phyloP scores from a whole-genome alignment of 2,329 filamentous ascomycete species.

The Pyrenophora graminea region DNA sequence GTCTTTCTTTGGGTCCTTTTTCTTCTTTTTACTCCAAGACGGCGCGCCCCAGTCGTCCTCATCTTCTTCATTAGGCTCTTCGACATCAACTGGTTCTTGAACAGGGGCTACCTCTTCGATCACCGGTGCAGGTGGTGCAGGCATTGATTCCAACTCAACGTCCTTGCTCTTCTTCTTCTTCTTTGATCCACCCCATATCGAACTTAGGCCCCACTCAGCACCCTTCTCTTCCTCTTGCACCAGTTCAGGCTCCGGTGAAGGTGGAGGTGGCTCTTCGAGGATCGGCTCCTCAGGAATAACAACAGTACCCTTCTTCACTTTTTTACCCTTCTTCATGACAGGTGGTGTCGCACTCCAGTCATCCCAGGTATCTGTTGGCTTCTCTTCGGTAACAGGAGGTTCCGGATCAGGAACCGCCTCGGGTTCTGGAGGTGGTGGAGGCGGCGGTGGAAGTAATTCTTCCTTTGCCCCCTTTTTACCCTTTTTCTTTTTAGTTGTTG shows the following conservation, averaged over 20 bases:
- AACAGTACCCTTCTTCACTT: slow-evolving; percentile 44
- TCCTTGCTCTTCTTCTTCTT: slow-evolving; percentile 54
- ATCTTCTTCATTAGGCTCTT: slow-evolving; percentile 55
- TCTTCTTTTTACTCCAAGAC: slow-evolving; percentile 57
- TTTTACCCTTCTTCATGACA: slow-evolving; percentile 35
- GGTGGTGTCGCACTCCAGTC: slow-evolving; percentile 28
- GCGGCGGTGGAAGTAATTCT: slow-evolving; percentile 34
- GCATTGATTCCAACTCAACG: slow-evolving; percentile 41
- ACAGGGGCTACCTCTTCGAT: slow-evolving; percentile 36
- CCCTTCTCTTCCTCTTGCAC: slow-evolving; percentile 39
- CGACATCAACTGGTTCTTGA: slow-evolving; percentile 54
- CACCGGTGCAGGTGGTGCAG: slow-evolving; percentile 33
- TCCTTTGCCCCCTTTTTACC: slow-evolving; percentile 37
- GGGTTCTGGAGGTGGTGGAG: slow-evolving; percentile 42
- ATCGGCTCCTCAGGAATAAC: slow-evolving; percentile 45
- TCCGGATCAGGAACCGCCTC: slow-evolving; percentile 31
- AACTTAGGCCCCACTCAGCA: slow-evolving; percentile 43
- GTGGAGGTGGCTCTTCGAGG: slow-evolving; percentile 16
- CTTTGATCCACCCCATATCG: slow-evolving; percentile 49
- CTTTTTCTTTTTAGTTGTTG: slow-evolving; percentile 38
- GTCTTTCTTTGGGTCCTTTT: slow-evolving; percentile 47
- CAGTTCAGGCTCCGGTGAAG: slow-evolving; percentile 28
- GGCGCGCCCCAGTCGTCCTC: slow-evolving; percentile 63
- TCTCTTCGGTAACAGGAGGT: slow-evolving; percentile 30
- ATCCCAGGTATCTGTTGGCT: slow-evolving; percentile 32